These are phyloP conservation scores for Filosporella fistucella DNA, from an alignment of 495 filamentous ascomycete genomes.

Conservation along the genomic window DNA sequence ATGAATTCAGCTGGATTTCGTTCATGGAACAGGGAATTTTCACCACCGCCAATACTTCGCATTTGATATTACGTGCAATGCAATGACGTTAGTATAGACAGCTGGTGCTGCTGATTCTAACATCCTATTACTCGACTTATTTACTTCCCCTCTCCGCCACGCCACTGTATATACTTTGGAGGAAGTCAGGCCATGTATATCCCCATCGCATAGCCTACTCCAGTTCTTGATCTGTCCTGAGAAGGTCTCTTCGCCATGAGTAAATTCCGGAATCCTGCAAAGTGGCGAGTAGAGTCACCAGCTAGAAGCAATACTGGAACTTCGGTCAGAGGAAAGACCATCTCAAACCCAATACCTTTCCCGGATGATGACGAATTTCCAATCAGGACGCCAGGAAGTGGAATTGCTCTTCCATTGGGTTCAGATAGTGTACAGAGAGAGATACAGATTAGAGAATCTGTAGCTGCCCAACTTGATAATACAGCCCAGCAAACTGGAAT, in stretches of 20 bases:
- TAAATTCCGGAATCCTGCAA: conserved; percentile 12
- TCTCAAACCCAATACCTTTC: conserved; percentile 38
- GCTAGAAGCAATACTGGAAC: conserved; percentile 15
- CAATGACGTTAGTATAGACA: conserved; percentile 15
- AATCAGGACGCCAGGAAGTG: conserved; percentile 32
- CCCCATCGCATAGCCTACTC: neutral
- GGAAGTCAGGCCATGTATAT: conserved; percentile 10
- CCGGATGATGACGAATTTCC: conserved; percentile 42
- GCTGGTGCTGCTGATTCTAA: conserved; percentile 8
- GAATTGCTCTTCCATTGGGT: conserved; percentile 27
- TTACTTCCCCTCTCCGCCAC: neutral
- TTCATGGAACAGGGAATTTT: conserved; percentile 3
- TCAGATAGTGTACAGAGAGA: conserved; percentile 11
- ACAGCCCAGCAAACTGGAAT: neutral
- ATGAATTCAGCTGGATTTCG: conserved; percentile 8
- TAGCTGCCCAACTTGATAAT: conserved; percentile 4
- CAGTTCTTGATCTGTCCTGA: neutral
- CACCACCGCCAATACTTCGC: neutral
- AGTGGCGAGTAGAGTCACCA: conserved; percentile 15
- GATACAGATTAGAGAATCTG: conserved; percentile 5
- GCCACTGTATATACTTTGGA: conserved; percentile 2
- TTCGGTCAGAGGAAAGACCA: conserved; percentile 41
- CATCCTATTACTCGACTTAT: conserved; percentile 4
- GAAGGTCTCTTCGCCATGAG: conserved; percentile 13
- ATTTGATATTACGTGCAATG: conserved; percentile 9